Evolutionary conservation across 2,329 filamentous ascomycete species (phyloP).

Genomic region (Penicillium freii): DNA sequence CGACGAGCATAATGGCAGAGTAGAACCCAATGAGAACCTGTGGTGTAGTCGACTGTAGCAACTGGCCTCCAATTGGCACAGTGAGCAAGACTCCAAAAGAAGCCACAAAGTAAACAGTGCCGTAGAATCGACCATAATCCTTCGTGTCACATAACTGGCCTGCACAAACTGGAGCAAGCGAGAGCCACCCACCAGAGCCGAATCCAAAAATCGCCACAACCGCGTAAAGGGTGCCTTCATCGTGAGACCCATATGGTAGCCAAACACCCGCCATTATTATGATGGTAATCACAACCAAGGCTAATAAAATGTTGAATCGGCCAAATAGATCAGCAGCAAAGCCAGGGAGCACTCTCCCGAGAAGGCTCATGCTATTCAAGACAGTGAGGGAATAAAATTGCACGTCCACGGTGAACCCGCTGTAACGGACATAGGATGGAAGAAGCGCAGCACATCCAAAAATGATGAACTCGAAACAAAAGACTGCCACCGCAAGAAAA

Average conservation of each 20-base stretch:
- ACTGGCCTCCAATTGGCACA: constrained; percentile 47
- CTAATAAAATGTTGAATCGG: constrained; percentile 47
- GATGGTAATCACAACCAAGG: constrained; percentile 38
- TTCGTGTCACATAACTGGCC: constrained; percentile 49
- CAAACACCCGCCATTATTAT: constrained; percentile 46
- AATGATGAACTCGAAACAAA: constrained; percentile 51
- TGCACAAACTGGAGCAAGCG: constrained; percentile 46
- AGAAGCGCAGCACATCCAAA: constrained; percentile 50
- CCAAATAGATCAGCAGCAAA: constrained; percentile 46
- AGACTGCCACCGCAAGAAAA: constrained; percentile 45
- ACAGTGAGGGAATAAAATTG: constrained; percentile 49
- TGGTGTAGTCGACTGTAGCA: constrained; percentile 48
- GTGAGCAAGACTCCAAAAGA: constrained; percentile 48
- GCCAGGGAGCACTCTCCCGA: constrained; percentile 48
- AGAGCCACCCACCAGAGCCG: constrained; percentile 51
- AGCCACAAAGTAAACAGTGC: constrained; percentile 49
- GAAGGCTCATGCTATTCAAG: constrained; percentile 44
- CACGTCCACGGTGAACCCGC: constrained; percentile 39
- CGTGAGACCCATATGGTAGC: constrained; percentile 46
- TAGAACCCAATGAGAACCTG: constrained; percentile 49
- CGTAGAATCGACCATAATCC: constrained; percentile 50
- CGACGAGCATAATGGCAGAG: constrained; percentile 42
- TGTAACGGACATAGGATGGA: constrained; percentile 45
- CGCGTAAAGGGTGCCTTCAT: constrained; percentile 43
- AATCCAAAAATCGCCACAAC: constrained; percentile 51